Conservation (phyloP, 192 early-diverging fungal genomes). For the Entomortierella chlamydospora region DNA sequence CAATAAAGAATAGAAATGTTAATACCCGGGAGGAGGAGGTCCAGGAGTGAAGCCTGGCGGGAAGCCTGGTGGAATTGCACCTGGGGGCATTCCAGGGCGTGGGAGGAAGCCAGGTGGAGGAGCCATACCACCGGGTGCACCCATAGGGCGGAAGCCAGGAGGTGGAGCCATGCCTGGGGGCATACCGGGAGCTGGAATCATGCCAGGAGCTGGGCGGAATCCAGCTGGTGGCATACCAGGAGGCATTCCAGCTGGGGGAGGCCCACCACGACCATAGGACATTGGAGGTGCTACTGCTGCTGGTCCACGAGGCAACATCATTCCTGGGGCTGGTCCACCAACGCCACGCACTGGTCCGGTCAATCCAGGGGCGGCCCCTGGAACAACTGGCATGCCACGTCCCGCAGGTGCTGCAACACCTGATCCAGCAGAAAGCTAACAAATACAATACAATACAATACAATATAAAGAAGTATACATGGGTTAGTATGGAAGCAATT, state of each 20-base stretch:
- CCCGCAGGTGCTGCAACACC: slow-evolving; percentile 31
- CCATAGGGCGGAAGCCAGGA: slow-evolving; percentile 63
- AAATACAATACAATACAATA: too few species aligned
- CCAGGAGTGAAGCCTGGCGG: slow-evolving; percentile 60
- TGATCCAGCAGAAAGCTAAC: slow-evolving; percentile 32
- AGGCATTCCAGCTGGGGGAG: slow-evolving; percentile 69
- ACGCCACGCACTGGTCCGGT: slow-evolving; percentile 95
- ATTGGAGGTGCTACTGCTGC: slow-evolving; percentile 78
- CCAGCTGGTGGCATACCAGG: slow-evolving; percentile 69
- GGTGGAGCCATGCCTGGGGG: slow-evolving; percentile 62
- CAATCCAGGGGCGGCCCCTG: slow-evolving; percentile 68
- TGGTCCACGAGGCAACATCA: slow-evolving; percentile 88
- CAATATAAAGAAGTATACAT: too few species aligned
- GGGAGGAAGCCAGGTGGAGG: slow-evolving; percentile 76
- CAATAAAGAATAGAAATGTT: neutral
- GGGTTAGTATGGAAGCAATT: too few species aligned
- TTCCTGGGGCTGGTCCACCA: slow-evolving; percentile 90
- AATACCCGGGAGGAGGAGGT: slow-evolving; percentile 53
- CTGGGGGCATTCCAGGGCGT: slow-evolving; percentile 57
- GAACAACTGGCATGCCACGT: slow-evolving; percentile 76
- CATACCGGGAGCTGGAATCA: slow-evolving; percentile 42
- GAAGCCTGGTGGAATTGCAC: slow-evolving; percentile 53
- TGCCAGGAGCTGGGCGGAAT: slow-evolving; percentile 54
- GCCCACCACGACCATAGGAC: slow-evolving; percentile 76
- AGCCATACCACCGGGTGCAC: slow-evolving; percentile 44